A percentile compares a stretch with the other conserved stretches of the same genome.
These are phyloP conservation scores for Pyrenophora graminea DNA, from an alignment of 2,329 filamentous ascomycete species.

Conservation along the genomic window DNA sequence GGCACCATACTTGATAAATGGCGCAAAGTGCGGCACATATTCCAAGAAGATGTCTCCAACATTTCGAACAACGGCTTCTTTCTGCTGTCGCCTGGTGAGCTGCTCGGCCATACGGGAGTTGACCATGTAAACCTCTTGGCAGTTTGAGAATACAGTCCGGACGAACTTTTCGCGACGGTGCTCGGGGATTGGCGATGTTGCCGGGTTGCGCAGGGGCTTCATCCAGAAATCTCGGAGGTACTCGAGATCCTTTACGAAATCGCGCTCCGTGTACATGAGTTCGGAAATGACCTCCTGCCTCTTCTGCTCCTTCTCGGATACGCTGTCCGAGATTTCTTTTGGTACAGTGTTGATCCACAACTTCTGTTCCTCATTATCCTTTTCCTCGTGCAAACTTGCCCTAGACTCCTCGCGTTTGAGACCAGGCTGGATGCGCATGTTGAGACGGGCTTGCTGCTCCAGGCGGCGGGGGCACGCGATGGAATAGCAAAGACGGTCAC, in stretches of 20 bases:
- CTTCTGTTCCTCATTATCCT: constrained; percentile 93
- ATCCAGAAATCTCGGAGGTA: constrained; percentile 99
- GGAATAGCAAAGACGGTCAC: constrained; percentile 94
- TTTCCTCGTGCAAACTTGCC: constrained; percentile 79
- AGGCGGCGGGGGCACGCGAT: constrained; percentile 92
- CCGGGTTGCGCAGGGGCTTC: constrained; percentile 73
- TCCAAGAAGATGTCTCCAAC: constrained; percentile 94
- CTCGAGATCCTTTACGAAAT: constrained; percentile 98
- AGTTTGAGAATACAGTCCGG: constrained; percentile 92
- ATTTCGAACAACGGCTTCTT: constrained; percentile 83
- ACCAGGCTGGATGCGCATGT: constrained; percentile 89
- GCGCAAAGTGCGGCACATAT: constrained; percentile 88
- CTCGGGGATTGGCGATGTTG: constrained; percentile 82
- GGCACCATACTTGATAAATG: constrained; percentile 94
- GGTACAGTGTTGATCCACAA: constrained; percentile 99
- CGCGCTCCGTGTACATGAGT: constrained; percentile 96
- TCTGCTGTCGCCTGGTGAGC: constrained; percentile 89
- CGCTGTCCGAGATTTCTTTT: constrained; percentile 88
- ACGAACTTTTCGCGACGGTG: constrained; percentile 88
- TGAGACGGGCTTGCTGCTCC: constrained; percentile 92
- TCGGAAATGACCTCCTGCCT: constrained; percentile 97
- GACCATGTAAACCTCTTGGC: constrained; percentile 89
- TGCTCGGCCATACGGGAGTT: constrained; percentile 86
- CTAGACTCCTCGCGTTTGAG: constrained; percentile 73
- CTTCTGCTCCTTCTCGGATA: constrained; percentile 92